A percentile compares a stretch with the other conserved stretches of the same genome.
Conservation (phyloP, 2,329 filamentous ascomycete species). For the Chaetomium olivaceum region DNA sequence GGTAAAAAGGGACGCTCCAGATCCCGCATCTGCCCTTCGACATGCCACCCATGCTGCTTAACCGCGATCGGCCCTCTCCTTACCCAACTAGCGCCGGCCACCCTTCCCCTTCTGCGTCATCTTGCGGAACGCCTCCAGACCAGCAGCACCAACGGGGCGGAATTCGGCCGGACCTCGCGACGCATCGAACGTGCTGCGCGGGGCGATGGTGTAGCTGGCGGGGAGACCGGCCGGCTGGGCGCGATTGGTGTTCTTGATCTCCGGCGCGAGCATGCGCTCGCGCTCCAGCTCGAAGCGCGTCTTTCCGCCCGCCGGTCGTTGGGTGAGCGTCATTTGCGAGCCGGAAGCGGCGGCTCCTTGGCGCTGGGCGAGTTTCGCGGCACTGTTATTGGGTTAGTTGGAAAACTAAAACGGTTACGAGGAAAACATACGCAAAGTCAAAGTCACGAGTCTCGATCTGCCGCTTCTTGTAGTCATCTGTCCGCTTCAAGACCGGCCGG, state of each 20-base stretch:
- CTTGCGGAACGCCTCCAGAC: conserved; percentile 64
- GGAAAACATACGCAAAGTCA: conserved; percentile 59
- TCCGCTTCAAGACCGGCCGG: conserved; percentile 87
- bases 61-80: not conserved
- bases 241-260: conserved; percentile 53
- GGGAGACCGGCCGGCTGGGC: conserved; percentile 57
- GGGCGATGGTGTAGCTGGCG: conserved; percentile 60
- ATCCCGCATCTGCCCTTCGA: not conserved
- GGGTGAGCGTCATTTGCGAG: conserved; percentile 52
- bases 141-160: conserved; percentile 62
- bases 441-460: conserved; percentile 64
- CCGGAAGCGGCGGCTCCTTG: conserved; percentile 43
- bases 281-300: conserved; percentile 52
- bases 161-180: conserved; percentile 50
- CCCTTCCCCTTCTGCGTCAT: conserved; percentile 65
- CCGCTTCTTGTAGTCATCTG: conserved; percentile 91
- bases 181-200: conserved; percentile 62
- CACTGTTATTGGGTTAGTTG: conserved; percentile 39
- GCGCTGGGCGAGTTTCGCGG: conserved; percentile 55
- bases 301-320: conserved; percentile 48
- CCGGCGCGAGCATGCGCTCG: conserved; percentile 59
- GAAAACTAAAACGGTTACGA: not conserved
- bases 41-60: not conserved
- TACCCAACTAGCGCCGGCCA: conserved; percentile 10
- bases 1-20: not conserved